Base-by-base conservation (phyloP, 1,139 yeast species). In the Maudiozyma humilis region DNA sequence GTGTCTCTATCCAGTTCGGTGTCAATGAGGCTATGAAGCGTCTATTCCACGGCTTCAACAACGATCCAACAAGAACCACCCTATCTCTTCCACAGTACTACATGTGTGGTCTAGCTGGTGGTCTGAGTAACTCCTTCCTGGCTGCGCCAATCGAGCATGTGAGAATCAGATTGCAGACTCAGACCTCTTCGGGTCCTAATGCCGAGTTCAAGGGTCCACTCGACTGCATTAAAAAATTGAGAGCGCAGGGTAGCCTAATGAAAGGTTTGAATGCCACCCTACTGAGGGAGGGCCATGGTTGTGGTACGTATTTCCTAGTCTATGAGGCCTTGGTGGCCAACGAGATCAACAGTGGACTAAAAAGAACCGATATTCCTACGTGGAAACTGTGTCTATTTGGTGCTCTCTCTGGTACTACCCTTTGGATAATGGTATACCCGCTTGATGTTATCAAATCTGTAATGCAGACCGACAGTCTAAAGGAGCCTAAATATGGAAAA, bases 21-120 rank as follows among this genome's bases (percentile, higher is more conserved):
- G 95, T 87, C 34, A 89, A 89, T 60, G 97, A 91, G 63, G 85
- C 74, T 57, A 87, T 89, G 96, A 91, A 91, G 66, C 73, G 97
- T 56, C 68, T 64, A 43, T 62, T 62, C 47, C 55, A 48, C 36
- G 71, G 80, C 41, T 38, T 47, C 13, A 50, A 55, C 38, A 29
- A 17, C 16, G 41, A 44, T 31, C 19, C 36, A 7, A 37, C 45
- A 4, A 62, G 37, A 2, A 36, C 48, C 3, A 66, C 72, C 3
- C 66, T 74, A 48, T 60, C 69, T 31, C 68, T 74, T 42, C 47
- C 62, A 17, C 93, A 88, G 60, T 87, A 78, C 56, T 87, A 86
- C 67, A 57, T 71, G 17, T 78, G 93, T 59, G 96, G 97, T 56
- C 80, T 82, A 1, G 87, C 82, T 14, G 95, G 95, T 35, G 97